Conservation (phyloP, 495 filamentous ascomycete species). For the Penicillium egyptiacum region DNA sequence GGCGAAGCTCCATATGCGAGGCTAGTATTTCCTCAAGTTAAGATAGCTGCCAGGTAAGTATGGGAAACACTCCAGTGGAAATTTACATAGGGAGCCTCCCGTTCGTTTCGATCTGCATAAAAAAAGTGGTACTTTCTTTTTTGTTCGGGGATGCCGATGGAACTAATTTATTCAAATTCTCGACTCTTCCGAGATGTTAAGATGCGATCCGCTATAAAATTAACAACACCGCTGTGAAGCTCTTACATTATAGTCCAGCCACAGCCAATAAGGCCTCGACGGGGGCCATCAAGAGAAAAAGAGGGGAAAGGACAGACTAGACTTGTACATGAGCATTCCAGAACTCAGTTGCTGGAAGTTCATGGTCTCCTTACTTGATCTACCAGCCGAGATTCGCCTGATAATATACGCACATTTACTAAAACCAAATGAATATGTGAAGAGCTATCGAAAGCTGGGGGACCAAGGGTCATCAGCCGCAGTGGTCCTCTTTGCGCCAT, state of each 20-base stretch:
- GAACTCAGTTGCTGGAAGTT: not conserved
- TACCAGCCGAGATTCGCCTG: slow-evolving; percentile 20
- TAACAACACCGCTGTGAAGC: not conserved
- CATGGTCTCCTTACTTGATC: slow-evolving; percentile 1
- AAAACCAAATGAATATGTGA: slow-evolving; percentile 21
- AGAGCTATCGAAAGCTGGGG: slow-evolving; percentile 15
- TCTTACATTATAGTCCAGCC: not conserved
- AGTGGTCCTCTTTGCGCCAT: slow-evolving; percentile 13
- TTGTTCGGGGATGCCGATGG: not conserved
- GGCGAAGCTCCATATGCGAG: not conserved
- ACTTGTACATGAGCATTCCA: not conserved
- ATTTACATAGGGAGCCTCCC: not conserved
- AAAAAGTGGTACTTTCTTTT: not conserved
- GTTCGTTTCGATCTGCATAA: not conserved
- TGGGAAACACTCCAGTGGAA: not conserved
- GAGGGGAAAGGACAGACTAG: not conserved
- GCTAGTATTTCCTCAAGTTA: not conserved
- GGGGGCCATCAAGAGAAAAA: not conserved
- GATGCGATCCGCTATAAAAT: no score
- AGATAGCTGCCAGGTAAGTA: not conserved
- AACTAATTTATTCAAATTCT: not conserved
- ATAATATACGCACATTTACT: slow-evolving; percentile 19
- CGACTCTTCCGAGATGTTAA: not conserved
- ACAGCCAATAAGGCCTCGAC: not conserved
- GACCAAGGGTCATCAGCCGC: slow-evolving; percentile 6